A percentile compares a stretch with the other conserved stretches of the same genome.
Evolutionary conservation across 192 early-diverging fungal genomes (phyloP).

Genomic region (Backusella parvicylindrica): DNA sequence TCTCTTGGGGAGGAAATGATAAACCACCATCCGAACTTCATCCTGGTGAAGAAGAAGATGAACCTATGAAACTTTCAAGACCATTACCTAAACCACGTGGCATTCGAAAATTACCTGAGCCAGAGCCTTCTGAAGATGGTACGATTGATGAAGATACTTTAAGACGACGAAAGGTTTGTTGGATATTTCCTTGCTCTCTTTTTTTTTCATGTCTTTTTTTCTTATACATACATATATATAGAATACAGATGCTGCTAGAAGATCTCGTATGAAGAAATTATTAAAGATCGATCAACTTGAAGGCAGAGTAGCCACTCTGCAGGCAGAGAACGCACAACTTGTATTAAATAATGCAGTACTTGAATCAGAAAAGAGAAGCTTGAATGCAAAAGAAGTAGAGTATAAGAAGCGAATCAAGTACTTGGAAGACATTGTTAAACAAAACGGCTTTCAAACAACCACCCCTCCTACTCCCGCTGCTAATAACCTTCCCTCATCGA

Average conservation of each 20-base stretch:
- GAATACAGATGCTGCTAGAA: constrained; percentile 92
- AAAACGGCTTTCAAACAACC: not conserved
- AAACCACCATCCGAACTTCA: constrained; percentile 23
- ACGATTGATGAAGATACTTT: constrained; percentile 32
- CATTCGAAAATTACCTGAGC: constrained; percentile 26
- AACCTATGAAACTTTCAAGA: not conserved
- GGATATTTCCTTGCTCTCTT: too few relatives aligned
- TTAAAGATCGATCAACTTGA: constrained; percentile 79
- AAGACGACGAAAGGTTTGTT: constrained; percentile 28
- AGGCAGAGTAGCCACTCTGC: constrained; percentile 69
- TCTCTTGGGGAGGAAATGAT: constrained; percentile 36
- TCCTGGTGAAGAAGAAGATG: constrained; percentile 7
- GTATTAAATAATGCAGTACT: constrained; percentile 30
- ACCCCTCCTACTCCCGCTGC: not conserved
- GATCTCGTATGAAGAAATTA: constrained; percentile 83
- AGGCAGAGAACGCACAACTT: constrained; percentile 70
- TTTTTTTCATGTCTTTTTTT: too few relatives aligned
- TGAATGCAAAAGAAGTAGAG: constrained; percentile 25
- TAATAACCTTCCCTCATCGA: not conserved
- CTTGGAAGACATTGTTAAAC: constrained; percentile 21
- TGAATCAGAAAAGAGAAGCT: constrained; percentile 27
- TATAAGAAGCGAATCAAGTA: constrained; percentile 29
- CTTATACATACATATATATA: not conserved
- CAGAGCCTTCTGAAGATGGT: constrained; percentile 27
- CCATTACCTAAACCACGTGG: constrained; percentile 36